A percentile compares a stretch with the other conserved stretches of the same genome.
These are phyloP conservation scores for Delphinella strobiligena DNA, from an alignment of 2,329 filamentous ascomycete species.

Conservation along the genomic window DNA sequence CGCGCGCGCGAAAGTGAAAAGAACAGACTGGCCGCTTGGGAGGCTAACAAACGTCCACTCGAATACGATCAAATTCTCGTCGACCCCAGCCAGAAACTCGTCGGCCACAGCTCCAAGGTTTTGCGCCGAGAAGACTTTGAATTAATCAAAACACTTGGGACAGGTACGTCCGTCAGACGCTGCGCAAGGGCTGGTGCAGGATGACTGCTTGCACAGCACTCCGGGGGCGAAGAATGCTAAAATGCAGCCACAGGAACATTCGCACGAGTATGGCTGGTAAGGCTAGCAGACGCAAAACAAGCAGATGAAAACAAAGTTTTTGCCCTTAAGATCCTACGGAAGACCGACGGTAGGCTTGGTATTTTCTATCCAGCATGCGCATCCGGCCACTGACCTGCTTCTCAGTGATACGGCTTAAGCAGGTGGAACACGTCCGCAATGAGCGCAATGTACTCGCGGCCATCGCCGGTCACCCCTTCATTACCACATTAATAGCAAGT, in stretches of 20 bases:
- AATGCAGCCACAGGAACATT: conserved; percentile 63
- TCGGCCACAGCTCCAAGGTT: conserved; percentile 35
- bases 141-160: conserved; percentile 63
- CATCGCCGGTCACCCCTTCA: conserved; percentile 71
- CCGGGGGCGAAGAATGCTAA: too few species aligned
- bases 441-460: conserved; percentile 68
- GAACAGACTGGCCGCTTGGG: conserved; percentile 33
- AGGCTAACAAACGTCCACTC: conserved; percentile 31
- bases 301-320: conserved; percentile 56
- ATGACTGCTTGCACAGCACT: too few species aligned
- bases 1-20: conserved; percentile 36
- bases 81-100: conserved; percentile 31
- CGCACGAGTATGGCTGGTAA: conserved; percentile 69
- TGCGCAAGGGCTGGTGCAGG: too few species aligned
- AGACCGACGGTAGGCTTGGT: conserved; percentile 34
- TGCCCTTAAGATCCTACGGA: conserved; percentile 67
- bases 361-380: neutral
- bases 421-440: conserved; percentile 76
- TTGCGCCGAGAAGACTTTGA: conserved; percentile 51
- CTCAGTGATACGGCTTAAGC: conserved; percentile 66
- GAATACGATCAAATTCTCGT: conserved; percentile 30
- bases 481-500: conserved; percentile 64
- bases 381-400: conserved; percentile 5
- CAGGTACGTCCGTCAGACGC: conserved; percentile 38
- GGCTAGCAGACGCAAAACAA: conserved; percentile 41